Evolutionary conservation across 108 stramenopile species (phyloP).

Genomic region (Cyclotella distinguenda): DNA sequence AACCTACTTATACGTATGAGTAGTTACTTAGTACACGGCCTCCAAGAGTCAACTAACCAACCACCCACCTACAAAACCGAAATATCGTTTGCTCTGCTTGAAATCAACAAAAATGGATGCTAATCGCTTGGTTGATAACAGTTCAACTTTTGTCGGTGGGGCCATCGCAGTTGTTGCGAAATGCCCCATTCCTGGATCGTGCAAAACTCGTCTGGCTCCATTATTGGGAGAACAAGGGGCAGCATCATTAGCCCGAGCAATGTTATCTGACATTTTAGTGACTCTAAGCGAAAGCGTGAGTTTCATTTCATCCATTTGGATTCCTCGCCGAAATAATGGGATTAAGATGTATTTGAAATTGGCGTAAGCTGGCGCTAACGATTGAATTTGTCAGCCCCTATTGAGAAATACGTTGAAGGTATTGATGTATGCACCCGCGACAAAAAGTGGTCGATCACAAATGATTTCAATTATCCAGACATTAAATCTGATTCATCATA

Average conservation of each 20-base stretch:
- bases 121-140: too few relatives aligned
- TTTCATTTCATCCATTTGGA: not conserved
- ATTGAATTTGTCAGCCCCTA: slow-evolving; percentile 13
- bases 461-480: slow-evolving; percentile 49
- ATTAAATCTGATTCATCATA: slow-evolving; percentile 26
- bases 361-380: too few relatives aligned
- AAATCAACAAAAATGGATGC: too few relatives aligned
- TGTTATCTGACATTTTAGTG: slow-evolving; percentile 77
- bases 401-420: slow-evolving; percentile 48
- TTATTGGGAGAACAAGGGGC: slow-evolving; percentile 69
- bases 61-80: too few relatives aligned
- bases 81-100: too few relatives aligned
- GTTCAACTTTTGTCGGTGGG: slow-evolving; percentile 37
- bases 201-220: slow-evolving; percentile 72
- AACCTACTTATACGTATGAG: too few relatives aligned
- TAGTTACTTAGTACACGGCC: too few relatives aligned
- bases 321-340: too few relatives aligned
- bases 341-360: too few relatives aligned
- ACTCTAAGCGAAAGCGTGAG: slow-evolving; percentile 44
- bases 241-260: slow-evolving; percentile 66
- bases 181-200: slow-evolving; percentile 71
- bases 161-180: slow-evolving; percentile 80
- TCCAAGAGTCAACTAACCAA: too few relatives aligned
- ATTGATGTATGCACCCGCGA: slow-evolving; percentile 68
- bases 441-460: slow-evolving; percentile 20